phyloP scores from a whole-genome alignment of 1,284 basidiomycete species.

The Thecaphora thlaspeos region DNA sequence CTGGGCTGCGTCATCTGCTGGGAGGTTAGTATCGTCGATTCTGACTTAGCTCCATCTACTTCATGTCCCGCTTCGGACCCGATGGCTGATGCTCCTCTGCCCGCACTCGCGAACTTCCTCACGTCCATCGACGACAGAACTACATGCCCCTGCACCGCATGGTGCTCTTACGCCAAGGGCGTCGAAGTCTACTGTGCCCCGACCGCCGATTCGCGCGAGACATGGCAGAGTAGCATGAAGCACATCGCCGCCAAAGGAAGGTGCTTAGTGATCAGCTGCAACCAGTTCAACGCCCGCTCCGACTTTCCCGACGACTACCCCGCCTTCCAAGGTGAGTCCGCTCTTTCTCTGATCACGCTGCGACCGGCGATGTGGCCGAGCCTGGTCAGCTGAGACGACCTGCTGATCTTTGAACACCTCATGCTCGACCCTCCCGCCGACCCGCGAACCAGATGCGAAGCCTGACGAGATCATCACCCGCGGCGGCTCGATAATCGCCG shows the following conservation, averaged over 20 bases:
- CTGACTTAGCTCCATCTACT: neutral
- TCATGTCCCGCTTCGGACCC: no score
- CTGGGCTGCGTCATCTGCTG: conserved; percentile 27
- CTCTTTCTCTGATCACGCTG: no score
- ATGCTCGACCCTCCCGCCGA: no score
- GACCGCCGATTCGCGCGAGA: conserved; percentile 69
- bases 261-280: conserved; percentile 71
- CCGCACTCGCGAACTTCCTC: no score
- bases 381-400: no score
- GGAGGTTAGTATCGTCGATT: conserved; percentile 17
- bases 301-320: conserved; percentile 67
- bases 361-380: neutral
- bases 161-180: conserved; percentile 66
- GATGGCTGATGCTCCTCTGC: no score
- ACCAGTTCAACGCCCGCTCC: conserved; percentile 60
- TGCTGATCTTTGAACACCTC: no score
- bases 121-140: no score
- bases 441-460: conserved; percentile 5
- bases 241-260: conserved; percentile 75
- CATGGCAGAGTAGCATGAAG: conserved; percentile 69
- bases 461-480: conserved; percentile 66
- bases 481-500: conserved; percentile 71
- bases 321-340: conserved; percentile 11
- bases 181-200: conserved; percentile 71
- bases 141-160: conserved; percentile 68